Evolutionary conservation across 2,329 filamentous ascomycete genomes (phyloP).

Genomic region (Hymenoscyphus fructigenus): DNA sequence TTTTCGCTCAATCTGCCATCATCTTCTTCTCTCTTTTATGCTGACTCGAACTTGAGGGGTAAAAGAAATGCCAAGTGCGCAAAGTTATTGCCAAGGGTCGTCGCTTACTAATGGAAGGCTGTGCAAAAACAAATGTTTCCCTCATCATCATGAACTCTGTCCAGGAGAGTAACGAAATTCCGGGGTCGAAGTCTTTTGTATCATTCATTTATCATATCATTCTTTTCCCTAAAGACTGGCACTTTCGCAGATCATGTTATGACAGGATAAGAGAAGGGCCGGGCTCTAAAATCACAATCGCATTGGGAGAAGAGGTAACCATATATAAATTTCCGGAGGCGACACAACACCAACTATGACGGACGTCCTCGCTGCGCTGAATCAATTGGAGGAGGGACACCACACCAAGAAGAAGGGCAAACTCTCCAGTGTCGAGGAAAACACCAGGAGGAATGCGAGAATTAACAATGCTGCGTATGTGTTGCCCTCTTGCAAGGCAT

Average conservation of each 20-base stretch:
- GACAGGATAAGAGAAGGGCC: slow-evolving; percentile 2
- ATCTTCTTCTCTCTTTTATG: neutral
- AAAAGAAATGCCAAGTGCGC: neutral
- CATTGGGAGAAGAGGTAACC: neutral
- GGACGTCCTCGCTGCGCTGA: slow-evolving; percentile 7
- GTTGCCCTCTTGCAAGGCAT: neutral
- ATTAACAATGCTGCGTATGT: slow-evolving; percentile 7
- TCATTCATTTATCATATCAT: neutral
- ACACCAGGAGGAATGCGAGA: slow-evolving; percentile 4
- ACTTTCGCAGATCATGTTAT: slow-evolving; percentile 2
- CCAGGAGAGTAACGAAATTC: neutral
- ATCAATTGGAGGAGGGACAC: slow-evolving; percentile 7
- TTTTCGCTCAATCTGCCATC: neutral
- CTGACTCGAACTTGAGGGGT: neutral
- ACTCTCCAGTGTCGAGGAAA: slow-evolving; percentile 2
- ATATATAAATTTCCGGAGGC: neutral
- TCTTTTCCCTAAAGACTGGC: neutral
- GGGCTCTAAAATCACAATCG: neutral
- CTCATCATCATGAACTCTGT: neutral
- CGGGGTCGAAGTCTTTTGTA: neutral
- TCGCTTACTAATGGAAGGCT: neutral
- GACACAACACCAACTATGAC: slow-evolving; percentile 2
- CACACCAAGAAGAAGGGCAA: slow-evolving; percentile 3
- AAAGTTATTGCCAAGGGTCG: neutral
- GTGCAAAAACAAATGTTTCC: neutral